phyloP scores from a whole-genome alignment of 352 stramenopile species.

The Plasmopara viticola region DNA sequence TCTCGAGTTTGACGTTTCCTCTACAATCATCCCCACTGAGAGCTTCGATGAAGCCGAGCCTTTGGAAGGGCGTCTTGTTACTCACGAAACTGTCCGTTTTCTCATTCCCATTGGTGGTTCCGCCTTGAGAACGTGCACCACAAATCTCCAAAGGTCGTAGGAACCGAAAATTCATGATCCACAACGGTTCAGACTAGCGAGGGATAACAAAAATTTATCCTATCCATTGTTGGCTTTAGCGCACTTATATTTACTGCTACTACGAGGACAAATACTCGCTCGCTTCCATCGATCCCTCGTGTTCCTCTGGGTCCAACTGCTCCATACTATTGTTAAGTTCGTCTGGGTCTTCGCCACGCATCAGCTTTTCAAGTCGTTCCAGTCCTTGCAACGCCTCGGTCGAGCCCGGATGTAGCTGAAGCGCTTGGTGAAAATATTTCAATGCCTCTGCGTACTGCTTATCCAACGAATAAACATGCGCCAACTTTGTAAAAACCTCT shows the following conservation, averaged over 20 bases:
- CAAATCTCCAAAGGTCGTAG: background rate
- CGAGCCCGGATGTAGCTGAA: conserved; percentile 53
- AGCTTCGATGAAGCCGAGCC: conserved; percentile 8
- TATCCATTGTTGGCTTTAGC: background rate
- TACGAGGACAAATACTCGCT: conserved; percentile 42
- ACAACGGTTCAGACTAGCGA: too few species aligned
- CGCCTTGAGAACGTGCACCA: conserved; percentile 6
- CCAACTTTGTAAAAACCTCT: conserved; percentile 73
- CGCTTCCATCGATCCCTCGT: conserved; percentile 47
- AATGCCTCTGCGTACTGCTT: conserved; percentile 64
- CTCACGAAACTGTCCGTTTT: conserved; percentile 16
- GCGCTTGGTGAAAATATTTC: conserved; percentile 57
- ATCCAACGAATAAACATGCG: conserved; percentile 60
- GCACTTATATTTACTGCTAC: background rate
- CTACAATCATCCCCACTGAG: conserved; percentile 8
- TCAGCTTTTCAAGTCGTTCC: conserved; percentile 72
- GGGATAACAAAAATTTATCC: background rate
- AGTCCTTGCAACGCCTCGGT: conserved; percentile 45
- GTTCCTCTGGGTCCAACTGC: conserved; percentile 45
- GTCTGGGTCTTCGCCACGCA: conserved; percentile 71
- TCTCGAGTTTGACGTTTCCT: conserved; percentile 18
- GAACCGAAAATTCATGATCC: background rate
- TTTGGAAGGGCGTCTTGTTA: conserved; percentile 3
- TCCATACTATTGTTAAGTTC: conserved; percentile 60
- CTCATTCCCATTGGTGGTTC: conserved; percentile 9